A percentile compares a stretch with the other conserved stretches of the same genome.
Evolutionary conservation across 2,329 filamentous ascomycete genomes (phyloP).

Genomic region (Cladosporium sp.): DNA sequence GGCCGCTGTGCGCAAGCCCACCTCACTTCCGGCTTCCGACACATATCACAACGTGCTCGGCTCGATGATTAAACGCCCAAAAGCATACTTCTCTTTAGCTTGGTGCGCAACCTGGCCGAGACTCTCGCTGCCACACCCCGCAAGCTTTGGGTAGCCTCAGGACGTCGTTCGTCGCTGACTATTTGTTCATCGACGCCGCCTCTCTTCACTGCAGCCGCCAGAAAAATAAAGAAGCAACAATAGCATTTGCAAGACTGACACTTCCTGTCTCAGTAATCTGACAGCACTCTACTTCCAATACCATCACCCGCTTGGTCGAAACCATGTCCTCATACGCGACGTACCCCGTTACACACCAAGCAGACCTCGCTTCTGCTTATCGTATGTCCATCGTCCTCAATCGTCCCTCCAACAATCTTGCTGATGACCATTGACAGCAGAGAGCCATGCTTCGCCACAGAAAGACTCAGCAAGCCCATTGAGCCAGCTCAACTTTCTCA

Average conservation of each 20-base stretch:
- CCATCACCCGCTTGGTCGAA: background rate
- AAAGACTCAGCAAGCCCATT: conserved; percentile 28
- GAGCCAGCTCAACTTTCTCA: conserved; percentile 53
- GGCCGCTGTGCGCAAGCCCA: background rate
- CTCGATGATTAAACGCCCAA: background rate
- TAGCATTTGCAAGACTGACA: background rate
- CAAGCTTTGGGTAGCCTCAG: background rate
- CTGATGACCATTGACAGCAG: background rate
- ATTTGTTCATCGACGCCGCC: background rate
- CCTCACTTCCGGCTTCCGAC: conserved; percentile 8
- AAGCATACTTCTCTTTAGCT: background rate
- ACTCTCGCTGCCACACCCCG: conserved; percentile 5
- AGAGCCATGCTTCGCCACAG: background rate
- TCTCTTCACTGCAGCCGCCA: background rate
- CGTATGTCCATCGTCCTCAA: background rate
- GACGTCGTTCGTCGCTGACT: background rate
- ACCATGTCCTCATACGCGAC: conserved; percentile 6
- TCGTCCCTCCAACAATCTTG: too few relatives aligned
- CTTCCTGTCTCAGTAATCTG: conserved; percentile 1
- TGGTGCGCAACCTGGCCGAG: background rate
- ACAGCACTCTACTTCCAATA: background rate
- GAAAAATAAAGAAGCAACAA: background rate
- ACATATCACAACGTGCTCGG: conserved; percentile 5
- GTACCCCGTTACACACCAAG: background rate
- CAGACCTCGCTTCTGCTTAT: background rate